Base-by-base conservation (phyloP, 2,329 filamentous ascomycete genomes). In the Xylariaceae sp. region DNA sequence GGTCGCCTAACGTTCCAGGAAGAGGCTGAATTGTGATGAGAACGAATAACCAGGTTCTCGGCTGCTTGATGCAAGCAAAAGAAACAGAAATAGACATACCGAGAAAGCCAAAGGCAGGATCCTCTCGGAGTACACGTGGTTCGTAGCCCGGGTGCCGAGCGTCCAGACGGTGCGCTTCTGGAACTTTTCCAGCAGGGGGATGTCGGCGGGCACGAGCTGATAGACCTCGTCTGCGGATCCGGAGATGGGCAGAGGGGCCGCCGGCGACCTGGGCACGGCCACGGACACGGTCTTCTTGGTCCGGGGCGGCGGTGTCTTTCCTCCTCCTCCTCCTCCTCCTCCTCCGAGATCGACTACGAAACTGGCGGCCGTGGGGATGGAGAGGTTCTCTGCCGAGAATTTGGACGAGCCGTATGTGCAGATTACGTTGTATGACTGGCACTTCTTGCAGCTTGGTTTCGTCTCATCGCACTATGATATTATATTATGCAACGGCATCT, bases 141-240 rank as follows among this genome's bases (percentile, higher is more conserved):
- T 57, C 16, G 54, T 60, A 2, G 36, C 42, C 27, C 43, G 38
- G 0, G 53, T 61, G 0, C 65, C 67, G 9, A 73, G 48, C 0
- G 67, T 66, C 15, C 63, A 47, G 8, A 67, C 56, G 0, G 67
- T 71, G 34, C 67, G 56, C 8, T 58, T 56, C 24, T 65, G 57
- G 41, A 74, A 75, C 18, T 62, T 60, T 5, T 62, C 50, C 8
- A 73, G 50, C 2, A 64, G 50, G 9, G 59, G 56, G 32, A 67
- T 49, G 34, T 60, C 60, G 19, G 34, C 42, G 18, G 48, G 41
- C n/a, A 54, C 56, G 7, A 67, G 55, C 21, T 59, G 50, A 32
- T 65, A 61, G 8, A 23, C 13, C 31, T 45, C 39, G 4, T 8
- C 24, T 47, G 43, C 21, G 1, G 34, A 59, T 45, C 14, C 42